Percentiles rank a stretch among this genome's conserved stretches.
Evolutionary conservation across 225 moss, liverwort and hornwort species (phyloP).

Genomic region (Pleurozium schreberi): DNA sequence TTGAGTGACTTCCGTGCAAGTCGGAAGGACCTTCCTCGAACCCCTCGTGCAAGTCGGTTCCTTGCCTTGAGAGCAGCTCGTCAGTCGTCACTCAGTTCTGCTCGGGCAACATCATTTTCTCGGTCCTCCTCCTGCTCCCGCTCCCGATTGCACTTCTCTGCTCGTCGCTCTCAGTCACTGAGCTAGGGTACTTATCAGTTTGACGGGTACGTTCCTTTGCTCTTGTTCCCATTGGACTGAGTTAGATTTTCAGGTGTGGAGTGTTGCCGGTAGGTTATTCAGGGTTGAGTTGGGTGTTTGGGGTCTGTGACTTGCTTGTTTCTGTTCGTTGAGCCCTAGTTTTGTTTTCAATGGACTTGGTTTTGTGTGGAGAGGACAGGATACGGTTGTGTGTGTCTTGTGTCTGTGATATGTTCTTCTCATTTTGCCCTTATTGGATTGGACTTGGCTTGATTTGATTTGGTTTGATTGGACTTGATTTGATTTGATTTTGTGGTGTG

Average conservation of each 20-base stretch:
- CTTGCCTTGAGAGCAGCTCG: not conserved
- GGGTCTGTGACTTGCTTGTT: no score
- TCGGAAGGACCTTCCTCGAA: not conserved
- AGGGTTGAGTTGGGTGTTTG: no score
- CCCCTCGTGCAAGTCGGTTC: not conserved
- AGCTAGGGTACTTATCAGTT: not conserved
- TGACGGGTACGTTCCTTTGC: not conserved
- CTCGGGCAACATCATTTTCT: not conserved
- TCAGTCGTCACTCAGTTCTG: no score
- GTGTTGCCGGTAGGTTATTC: not conserved
- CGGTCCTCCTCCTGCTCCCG: not conserved
- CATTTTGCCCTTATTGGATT: not conserved
- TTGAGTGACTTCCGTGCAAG: not conserved
- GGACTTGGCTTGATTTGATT: not conserved
- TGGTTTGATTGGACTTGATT: not conserved
- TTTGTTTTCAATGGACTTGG: not conserved
- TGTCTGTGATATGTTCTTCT: not conserved
- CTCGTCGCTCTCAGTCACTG: not conserved
- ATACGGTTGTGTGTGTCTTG: not conserved
- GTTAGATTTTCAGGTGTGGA: not conserved
- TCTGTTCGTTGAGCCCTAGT: no score
- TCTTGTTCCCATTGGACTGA: not conserved
- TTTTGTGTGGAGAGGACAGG: not conserved
- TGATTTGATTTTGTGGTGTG: not conserved
- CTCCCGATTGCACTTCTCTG: not conserved